Conservation (phyloP, 2,329 filamentous ascomycete species). For the Fusarium sp. region DNA sequence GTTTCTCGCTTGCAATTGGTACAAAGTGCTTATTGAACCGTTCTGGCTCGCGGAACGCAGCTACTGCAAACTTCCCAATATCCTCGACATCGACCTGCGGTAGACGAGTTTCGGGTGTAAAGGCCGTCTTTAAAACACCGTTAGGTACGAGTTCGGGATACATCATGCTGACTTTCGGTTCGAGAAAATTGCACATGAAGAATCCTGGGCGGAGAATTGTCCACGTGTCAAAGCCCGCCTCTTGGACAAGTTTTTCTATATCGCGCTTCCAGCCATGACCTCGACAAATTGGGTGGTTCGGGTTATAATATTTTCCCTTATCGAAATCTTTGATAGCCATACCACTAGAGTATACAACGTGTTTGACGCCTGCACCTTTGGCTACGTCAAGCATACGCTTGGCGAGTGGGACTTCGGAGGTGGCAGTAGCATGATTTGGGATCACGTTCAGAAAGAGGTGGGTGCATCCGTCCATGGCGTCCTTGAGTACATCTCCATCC, state of each 20-base stretch:
- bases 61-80: constrained; percentile 7
- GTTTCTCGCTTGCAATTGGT: constrained; percentile 6
- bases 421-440: constrained; percentile 4
- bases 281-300: neutral
- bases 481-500: neutral
- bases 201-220: constrained; percentile 12
- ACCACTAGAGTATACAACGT: constrained; percentile 12
- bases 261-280: constrained; percentile 1
- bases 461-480: neutral
- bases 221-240: constrained; percentile 1
- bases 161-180: constrained; percentile 14
- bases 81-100: constrained; percentile 15
- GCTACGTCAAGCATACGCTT: neutral
- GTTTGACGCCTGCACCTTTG: neutral
- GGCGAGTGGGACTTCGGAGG: neutral
- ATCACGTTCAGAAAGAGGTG: constrained; percentile 2
- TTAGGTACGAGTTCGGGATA: neutral
- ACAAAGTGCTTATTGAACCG: neutral
- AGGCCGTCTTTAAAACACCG: neutral
- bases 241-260: neutral
- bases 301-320: neutral
- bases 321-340: constrained; percentile 17
- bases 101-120: neutral
- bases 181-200: constrained; percentile 20
- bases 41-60: constrained; percentile 1